Base-by-base conservation (phyloP, 2,329 filamentous ascomycete genomes). In the Microcyclospora pomicola region DNA sequence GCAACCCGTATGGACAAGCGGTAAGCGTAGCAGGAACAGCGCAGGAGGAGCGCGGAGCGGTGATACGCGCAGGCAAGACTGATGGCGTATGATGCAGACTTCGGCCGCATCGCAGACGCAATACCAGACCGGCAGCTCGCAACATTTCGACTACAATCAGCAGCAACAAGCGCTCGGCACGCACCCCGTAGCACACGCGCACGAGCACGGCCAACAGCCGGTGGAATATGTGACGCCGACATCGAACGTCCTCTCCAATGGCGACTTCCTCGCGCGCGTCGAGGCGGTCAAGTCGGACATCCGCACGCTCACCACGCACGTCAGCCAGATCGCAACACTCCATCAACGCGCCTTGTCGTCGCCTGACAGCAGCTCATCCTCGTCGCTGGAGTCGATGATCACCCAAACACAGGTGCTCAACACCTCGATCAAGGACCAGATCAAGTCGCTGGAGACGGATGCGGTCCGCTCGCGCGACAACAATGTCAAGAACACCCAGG, bases 381-480 rank as follows among this genome's bases (percentile, higher is more conserved):
- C 58, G 35, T 72, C 76, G 59, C 69, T 84, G 15, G 77, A 87
- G 59, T 67, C 71, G 50, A 68, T 80, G 37, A 72, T 84, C 40
- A 67, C 76, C 33, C 68, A 82, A 49, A 85, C 81, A 5, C 78
- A 83, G 58, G 64, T 77, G 46, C 72, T 78, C 52, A 85, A 82
- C 63, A 77, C 73, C n/a, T 68, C 72, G 46, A 83, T 88, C 66
- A 79, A 81, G 56, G 77, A 83, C 54, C 76, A 82, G 62, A 82
- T 88, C 66, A 82, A 82, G 60, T 73, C 72, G 49, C 68, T 88
- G 38, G 81, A 86, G 62, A 67, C 64, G 43, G 82, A 88, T 58
- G 72, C 77, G 33, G 66, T 69, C 56, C 74, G 75, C 57, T 80
- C 78, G 56, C 64, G 66, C 38, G 68, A 68, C 46, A 78, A 77